Conservation (phyloP, 2,329 filamentous ascomycete genomes). For the Fusarium oxysporum region DNA sequence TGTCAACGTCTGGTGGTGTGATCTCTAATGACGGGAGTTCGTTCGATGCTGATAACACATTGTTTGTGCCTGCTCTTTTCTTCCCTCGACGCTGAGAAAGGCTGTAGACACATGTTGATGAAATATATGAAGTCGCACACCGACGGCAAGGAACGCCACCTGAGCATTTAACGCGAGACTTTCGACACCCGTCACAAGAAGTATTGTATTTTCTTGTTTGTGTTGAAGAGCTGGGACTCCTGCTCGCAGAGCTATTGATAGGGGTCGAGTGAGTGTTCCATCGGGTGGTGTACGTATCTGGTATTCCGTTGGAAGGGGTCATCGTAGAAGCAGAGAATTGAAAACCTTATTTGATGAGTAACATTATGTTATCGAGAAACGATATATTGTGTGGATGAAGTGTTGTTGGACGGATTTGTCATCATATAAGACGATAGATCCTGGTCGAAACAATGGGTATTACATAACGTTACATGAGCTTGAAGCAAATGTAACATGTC, state of each 20-base stretch:
- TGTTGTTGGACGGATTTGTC: not conserved
- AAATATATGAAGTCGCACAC: not conserved
- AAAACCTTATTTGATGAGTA: fast-evolving
- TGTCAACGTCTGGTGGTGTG: not conserved
- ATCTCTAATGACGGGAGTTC: fast-evolving
- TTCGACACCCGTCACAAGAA: slow-evolving; percentile 20
- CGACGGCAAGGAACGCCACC: slow-evolving; percentile 4
- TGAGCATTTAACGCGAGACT: slow-evolving; percentile 13
- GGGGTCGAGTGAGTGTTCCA: not conserved
- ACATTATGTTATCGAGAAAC: not conserved
- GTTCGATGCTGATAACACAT: not conserved
- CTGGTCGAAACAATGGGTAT: not conserved
- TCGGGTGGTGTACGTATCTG: not conserved
- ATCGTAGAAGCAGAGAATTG: not conserved
- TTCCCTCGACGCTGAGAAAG: slow-evolving; percentile 10
- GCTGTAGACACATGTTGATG: not conserved
- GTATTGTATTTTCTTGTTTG: slow-evolving; percentile 1
- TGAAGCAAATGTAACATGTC: not conserved
- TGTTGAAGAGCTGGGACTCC: too few species aligned
- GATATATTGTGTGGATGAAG: too few species aligned
- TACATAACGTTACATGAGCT: not conserved
- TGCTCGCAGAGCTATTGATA: not conserved
- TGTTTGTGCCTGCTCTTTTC: not conserved
- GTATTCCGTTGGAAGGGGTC: not conserved
- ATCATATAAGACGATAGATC: not conserved